Evolutionary conservation across 768 basidiomycete genomes (phyloP).

Genomic region (Hortiboletus campestris): DNA sequence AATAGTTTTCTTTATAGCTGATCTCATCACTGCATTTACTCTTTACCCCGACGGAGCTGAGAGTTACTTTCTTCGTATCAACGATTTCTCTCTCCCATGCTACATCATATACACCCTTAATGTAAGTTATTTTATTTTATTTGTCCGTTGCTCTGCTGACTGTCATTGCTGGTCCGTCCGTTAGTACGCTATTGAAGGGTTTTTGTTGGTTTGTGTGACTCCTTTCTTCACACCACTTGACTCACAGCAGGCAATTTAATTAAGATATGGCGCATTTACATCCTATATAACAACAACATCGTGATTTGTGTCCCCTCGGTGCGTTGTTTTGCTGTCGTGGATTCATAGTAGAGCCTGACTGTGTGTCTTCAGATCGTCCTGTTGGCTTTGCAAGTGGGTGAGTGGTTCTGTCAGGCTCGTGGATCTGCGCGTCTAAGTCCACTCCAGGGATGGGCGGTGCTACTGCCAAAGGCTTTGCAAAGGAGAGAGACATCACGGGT

Average conservation of each 20-base stretch:
- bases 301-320: slow-evolving; percentile 20
- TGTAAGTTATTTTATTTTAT: slow-evolving; percentile 1
- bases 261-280: slow-evolving; percentile 26
- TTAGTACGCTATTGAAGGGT: slow-evolving; percentile 18
- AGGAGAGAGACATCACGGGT: neutral
- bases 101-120: slow-evolving; percentile 20
- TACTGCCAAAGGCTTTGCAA: slow-evolving; percentile 9
- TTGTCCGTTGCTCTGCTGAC: neutral
- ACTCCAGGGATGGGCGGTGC: slow-evolving; percentile 8
- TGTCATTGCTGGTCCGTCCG: neutral
- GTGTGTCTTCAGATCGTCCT: slow-evolving; percentile 6
- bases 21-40: neutral
- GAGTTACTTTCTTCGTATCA: neutral
- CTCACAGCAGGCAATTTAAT: neutral
- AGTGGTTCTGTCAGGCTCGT: neutral
- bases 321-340: neutral
- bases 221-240: neutral
- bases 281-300: slow-evolving; percentile 14
- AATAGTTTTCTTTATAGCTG: neutral
- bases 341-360: neutral
- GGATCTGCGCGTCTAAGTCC: neutral
- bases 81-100: slow-evolving; percentile 1
- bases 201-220: slow-evolving; percentile 15
- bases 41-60: neutral
- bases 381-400: slow-evolving; percentile 15